Evolutionary conservation across 257 asterid genomes (phyloP), one percentile per base, ranked within the genome.

Genomic region (Jacaranda mimosifolia): DNA sequence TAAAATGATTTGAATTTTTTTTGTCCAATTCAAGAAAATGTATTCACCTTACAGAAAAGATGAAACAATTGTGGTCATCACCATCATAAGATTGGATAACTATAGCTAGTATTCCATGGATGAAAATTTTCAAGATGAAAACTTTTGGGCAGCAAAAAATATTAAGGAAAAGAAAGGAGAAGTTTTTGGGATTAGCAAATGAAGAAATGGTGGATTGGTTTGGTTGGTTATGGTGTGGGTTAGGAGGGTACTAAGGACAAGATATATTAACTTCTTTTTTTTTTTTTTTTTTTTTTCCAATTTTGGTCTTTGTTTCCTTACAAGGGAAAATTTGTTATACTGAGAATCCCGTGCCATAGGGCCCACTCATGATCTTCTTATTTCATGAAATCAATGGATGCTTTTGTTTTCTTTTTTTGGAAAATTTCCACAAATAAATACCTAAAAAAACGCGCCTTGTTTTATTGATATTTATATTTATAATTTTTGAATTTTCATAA

Each of bases 141-240:
- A 32, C 10, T 39, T 80, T 59, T 36, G 51, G 45, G 70, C 43
- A 35, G 78, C 38, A 63, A 70, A 49, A 68, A 66, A 51, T 70
- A 56, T 62, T 55, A n/a, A 19, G 42, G 26, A 38, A 71, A n/a
- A 51, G 74, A 67, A 10, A 49, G 63, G 70, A 73, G 62, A 15
- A 77, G 79, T 0, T 69, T 74, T 17, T 46, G 81, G 81, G 68
- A 73, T 69, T 78, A 43, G 77, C 55, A 65, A 62, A 56, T 65
- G 42, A 72, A 65, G 77, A 52, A 77, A 67, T 56, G 55, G 72
- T 59, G 53, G 60, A 17, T 62, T 74, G 62, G 73, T 71, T 56
- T 74, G 79, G 70, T 82, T 74, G 83, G 89, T 83, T 80, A 73
- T 85, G 87, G 88, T 87, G 86, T 83, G 88, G 89, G 85, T 89